Evolutionary conservation across 805 yeast species (phyloP).

Genomic region (Teunomyces aglyptinius): DNA sequence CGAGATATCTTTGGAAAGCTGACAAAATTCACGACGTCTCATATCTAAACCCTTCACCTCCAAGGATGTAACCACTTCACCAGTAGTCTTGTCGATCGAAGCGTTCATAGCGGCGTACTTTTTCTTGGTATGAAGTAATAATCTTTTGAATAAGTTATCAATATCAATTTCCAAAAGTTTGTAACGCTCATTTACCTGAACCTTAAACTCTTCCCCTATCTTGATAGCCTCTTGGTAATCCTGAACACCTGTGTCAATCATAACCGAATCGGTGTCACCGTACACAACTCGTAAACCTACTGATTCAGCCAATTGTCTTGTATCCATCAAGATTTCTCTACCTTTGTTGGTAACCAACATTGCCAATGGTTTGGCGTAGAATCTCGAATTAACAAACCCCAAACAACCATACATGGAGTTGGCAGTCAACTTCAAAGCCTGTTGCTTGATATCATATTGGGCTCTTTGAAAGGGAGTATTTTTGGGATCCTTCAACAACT

Average conservation of each 20-base stretch:
- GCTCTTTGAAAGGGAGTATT: slow-evolving; percentile 63
- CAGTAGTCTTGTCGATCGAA: slow-evolving; percentile 49
- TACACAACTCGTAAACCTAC: slow-evolving; percentile 82
- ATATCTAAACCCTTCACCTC: slow-evolving; percentile 97
- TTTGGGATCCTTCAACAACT: slow-evolving; percentile 71
- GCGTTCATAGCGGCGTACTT: slow-evolving; percentile 92
- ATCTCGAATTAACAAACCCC: slow-evolving; percentile 87
- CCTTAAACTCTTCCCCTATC: slow-evolving; percentile 83
- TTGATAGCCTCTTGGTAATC: slow-evolving; percentile 68
- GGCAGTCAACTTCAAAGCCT: slow-evolving; percentile 93
- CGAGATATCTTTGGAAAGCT: slow-evolving; percentile 85
- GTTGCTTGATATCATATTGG: slow-evolving; percentile 93
- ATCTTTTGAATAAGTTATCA: slow-evolving; percentile 85
- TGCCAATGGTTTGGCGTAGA: slow-evolving; percentile 94
- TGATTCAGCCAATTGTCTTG: slow-evolving; percentile 88
- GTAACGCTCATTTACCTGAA: slow-evolving; percentile 84
- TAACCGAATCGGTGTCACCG: slow-evolving; percentile 98
- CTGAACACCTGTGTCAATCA: slow-evolving; percentile 88
- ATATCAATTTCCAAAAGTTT: slow-evolving; percentile 87
- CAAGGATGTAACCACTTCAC: slow-evolving; percentile 50
- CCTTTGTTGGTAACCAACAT: slow-evolving; percentile 94
- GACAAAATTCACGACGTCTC: slow-evolving; percentile 96
- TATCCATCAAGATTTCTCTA: slow-evolving; percentile 89
- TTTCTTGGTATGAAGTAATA: slow-evolving; percentile 90
- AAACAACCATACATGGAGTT: slow-evolving; percentile 99